Evolutionary conservation across 345 rosid genomes (phyloP), one percentile per base, ranked within the genome.

Genomic region (Pelargonium nanum): DNA sequence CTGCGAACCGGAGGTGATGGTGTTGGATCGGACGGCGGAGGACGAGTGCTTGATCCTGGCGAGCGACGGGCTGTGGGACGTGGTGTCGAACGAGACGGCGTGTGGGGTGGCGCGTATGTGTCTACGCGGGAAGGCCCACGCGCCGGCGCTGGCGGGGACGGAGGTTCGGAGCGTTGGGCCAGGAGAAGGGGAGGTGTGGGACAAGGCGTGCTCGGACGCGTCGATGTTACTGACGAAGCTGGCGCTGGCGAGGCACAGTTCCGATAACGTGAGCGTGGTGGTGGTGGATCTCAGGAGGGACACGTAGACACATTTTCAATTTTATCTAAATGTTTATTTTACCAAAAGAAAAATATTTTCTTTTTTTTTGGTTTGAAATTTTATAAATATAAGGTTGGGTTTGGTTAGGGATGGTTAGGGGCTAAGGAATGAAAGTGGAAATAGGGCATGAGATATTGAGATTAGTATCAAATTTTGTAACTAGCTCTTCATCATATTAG

Each of bases 11-110:
- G 97, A 89, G 71, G 94, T 92, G 24, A 84, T 79, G 0, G 61
- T 85, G 1, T 74, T 74, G 22, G 88, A 87, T 1, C 76, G 98
- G 58, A 76, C 79, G 22, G 82, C 53, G 1, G 94, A 77, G 16
- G 98, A 92, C 51, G 96, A 92, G 50, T 92, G 87, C 55, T 53
- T 92, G 58, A 89, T 92, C 4, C 65, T 89, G 25, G 98, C 89
- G 6, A 87, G 87, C 21, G 98, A 87, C 24, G 97, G 98, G 0
- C 61, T 92, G 20, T 92, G 98, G 98, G 97, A 92, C 59, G 98
- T 87, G 24, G 97, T 92, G 34, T 75, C 98, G 0, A 92, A 85
- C 63, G 91, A 89, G 26, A 79, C 84, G 0, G 93, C 94, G 0
- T 89, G 97, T 60, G 75, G 84, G 44, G 82, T 89, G 62, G 91